These are phyloP conservation scores for Lupinus albus DNA, from an alignment of 306 rosid species.

Conservation along the genomic window DNA sequence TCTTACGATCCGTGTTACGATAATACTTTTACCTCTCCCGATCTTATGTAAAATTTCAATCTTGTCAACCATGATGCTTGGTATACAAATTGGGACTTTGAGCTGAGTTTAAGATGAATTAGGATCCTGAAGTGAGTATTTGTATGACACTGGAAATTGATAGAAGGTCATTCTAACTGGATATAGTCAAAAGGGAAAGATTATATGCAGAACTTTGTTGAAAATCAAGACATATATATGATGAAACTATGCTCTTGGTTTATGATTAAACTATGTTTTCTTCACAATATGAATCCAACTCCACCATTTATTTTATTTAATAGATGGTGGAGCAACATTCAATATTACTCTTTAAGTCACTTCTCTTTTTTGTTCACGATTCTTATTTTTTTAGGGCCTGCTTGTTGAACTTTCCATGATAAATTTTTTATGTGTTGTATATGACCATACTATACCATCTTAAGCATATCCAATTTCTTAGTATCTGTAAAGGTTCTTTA, in stretches of 20 bases:
- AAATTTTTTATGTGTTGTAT: conserved; percentile 16
- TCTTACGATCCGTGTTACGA: no score
- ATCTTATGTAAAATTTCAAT: no score
- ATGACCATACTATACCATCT: conserved; percentile 10
- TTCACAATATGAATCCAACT: conserved; percentile 8
- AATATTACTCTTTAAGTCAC: no score
- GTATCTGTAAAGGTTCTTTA: background rate
- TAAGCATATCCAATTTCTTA: conserved; percentile 2
- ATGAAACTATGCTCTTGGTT: conserved; percentile 1
- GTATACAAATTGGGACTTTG: background rate
- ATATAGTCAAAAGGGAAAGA: background rate
- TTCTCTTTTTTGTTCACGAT: background rate
- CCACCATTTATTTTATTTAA: conserved; percentile 6
- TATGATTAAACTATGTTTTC: conserved; percentile 9
- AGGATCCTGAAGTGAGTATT: background rate
- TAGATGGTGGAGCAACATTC: no score
- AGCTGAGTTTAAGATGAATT: background rate
- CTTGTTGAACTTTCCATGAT: conserved; percentile 12
- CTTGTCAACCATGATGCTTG: no score
- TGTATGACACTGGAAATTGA: conserved; percentile 27
- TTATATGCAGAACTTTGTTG: conserved; percentile 6
- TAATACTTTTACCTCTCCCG: no score
- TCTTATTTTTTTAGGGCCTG: conserved; percentile 13
- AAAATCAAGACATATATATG: background rate
- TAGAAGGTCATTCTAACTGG: background rate